Evolutionary conservation across 2,329 filamentous ascomycete genomes (phyloP), one percentile per base, ranked within the genome.

Genomic region (Colletotrichum viniferum): DNA sequence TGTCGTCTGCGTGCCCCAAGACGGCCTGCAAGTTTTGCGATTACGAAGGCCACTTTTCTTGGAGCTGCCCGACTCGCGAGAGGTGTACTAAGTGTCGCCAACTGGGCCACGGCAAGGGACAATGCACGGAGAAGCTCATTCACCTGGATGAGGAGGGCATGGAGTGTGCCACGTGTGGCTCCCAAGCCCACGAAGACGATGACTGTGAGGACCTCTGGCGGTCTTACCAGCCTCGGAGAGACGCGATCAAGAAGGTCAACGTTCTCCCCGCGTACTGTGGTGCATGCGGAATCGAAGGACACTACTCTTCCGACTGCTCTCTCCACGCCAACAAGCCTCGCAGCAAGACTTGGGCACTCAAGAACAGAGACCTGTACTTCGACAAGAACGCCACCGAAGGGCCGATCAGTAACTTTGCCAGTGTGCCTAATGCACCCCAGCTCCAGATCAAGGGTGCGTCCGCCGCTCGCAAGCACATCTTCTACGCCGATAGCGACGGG

Each of bases 121-220:
- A 83, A 9, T 95, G 93, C 80, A 79, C 82, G 3, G 91, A 93
- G 77, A 91, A 91, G 76, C 86, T 94, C 56, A 81, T 83, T 4
- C 78, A 88, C 66, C 84, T 88, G 18, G 88, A 88, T 76, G 87
- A 87, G 18, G 91, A 92, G 71, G 87, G 87, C 26, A 84, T 89
- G 62, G 87, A 88, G 4, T 95, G 94, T 81, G 90, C 90, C 13
- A 85, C 92, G 38, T 95, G 94, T 82, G 84, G 84, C 52, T 87
- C 87, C 8, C 77, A 79, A 4, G 85, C 88, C 10, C 94, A 95
- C 78, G 78, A 88, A 10, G 93, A 95, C 80, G 81, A 85, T 14
- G 83, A 88, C 4, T 95, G 94, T 81, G 87, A 89, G 69, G 85
- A 87, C 63, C 84, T 93, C 28, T 95, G 92, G 92, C 86, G 89